phyloP scores from a whole-genome alignment of 768 basidiomycete species.

The Vishniacozyma victoriae region DNA sequence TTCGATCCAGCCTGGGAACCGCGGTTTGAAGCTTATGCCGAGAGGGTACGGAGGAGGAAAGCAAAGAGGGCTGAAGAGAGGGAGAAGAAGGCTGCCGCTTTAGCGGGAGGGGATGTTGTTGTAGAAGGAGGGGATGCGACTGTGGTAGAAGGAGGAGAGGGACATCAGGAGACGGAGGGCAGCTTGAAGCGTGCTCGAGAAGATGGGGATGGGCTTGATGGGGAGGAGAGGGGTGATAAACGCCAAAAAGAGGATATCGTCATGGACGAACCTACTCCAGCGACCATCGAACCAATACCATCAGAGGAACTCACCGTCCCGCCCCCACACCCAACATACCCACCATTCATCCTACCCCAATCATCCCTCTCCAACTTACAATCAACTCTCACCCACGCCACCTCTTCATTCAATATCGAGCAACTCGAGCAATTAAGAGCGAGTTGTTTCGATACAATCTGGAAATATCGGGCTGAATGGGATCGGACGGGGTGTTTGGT shows the following conservation, averaged over 20 bases:
- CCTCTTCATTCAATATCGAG: conserved; percentile 66
- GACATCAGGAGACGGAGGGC: not conserved
- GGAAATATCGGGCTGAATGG: conserved; percentile 78
- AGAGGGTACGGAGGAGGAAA: conserved; percentile 58
- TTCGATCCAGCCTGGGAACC: conserved; percentile 55
- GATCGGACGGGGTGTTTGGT: conserved; percentile 62
- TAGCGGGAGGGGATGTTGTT: not conserved
- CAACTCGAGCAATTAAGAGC: conserved; percentile 92
- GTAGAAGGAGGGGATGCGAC: not conserved
- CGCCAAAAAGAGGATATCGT: conserved; percentile 15
- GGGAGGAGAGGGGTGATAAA: not conserved
- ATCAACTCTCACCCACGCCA: conserved; percentile 54
- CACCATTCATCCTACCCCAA: conserved; percentile 67
- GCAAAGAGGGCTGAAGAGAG: conserved; percentile 33
- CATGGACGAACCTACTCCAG: not conserved
- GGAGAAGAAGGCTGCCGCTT: conserved; percentile 8
- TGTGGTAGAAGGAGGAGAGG: not conserved
- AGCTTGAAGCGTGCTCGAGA: conserved; percentile 13
- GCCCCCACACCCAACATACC: conserved; percentile 38
- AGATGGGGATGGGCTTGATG: conserved; percentile 1
- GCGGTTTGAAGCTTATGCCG: conserved; percentile 85
- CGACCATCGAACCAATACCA: not conserved
- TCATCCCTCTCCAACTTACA: conserved; percentile 53
- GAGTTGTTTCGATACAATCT: conserved; percentile 69
- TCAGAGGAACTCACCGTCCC: not conserved